A percentile compares a stretch with the other conserved stretches of the same genome.
Conservation (phyloP, 2,329 filamentous ascomycete species). For the Clonostachys solani region DNA sequence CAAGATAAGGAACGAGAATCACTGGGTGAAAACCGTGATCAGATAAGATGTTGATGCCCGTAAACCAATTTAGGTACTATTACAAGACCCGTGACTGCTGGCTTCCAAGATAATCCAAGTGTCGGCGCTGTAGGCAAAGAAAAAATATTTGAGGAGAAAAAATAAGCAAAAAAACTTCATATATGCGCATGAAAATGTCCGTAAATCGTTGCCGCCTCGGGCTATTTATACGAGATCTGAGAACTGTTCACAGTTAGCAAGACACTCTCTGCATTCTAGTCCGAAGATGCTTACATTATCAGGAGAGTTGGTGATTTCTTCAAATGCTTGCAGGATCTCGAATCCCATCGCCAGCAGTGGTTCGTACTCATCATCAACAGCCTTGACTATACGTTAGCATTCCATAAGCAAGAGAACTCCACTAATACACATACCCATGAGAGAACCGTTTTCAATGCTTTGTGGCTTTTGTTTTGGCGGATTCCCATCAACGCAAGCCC, state of each 20-base stretch:
- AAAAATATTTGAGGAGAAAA: too few species aligned
- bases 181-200: neutral
- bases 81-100: too few species aligned
- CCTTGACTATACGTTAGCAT: slow-evolving; percentile 26
- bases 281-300: slow-evolving; percentile 38
- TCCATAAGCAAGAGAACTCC: neutral
- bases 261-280: neutral
- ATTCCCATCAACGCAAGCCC: slow-evolving; percentile 77
- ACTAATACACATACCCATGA: slow-evolving; percentile 60
- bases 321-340: slow-evolving; percentile 71
- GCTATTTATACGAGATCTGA: neutral
- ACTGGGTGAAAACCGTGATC: neutral
- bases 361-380: slow-evolving; percentile 67
- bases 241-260: slow-evolving; percentile 3
- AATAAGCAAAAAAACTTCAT: too few species aligned
- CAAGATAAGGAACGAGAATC: too few species aligned
- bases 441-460: slow-evolving; percentile 67
- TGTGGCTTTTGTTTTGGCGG: slow-evolving; percentile 76
- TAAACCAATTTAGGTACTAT: too few species aligned
- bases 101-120: too few species aligned
- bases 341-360: slow-evolving; percentile 77
- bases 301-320: slow-evolving; percentile 68
- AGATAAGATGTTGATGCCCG: neutral
- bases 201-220: neutral
- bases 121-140: too few species aligned